Evolutionary conservation across 805 yeast species (phyloP).

Genomic region (Kodamaea laetipori): DNA sequence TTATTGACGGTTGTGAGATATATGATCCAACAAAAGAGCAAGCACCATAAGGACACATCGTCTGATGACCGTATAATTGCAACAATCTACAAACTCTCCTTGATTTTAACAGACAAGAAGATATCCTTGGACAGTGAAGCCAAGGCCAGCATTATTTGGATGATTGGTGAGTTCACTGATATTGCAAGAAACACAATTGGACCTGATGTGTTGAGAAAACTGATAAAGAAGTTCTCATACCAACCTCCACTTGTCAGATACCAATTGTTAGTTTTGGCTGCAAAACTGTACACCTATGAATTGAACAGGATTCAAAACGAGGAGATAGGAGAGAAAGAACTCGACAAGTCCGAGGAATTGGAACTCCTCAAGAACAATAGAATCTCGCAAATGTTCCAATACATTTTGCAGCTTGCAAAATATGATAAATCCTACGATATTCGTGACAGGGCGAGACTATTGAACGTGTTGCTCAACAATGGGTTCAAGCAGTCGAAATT

Average conservation of each 20-base stretch:
- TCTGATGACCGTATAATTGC: conserved; percentile 29
- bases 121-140: conserved; percentile 49
- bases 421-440: conserved; percentile 77
- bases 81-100: conserved; percentile 54
- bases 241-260: conserved; percentile 64
- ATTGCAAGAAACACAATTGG: conserved; percentile 47
- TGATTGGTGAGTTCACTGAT: conserved; percentile 76
- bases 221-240: conserved; percentile 53
- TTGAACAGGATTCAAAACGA: conserved; percentile 42
- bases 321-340: conserved; percentile 1
- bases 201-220: conserved; percentile 71
- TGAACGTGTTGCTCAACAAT: conserved; percentile 59
- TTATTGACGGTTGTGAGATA: conserved; percentile 71
- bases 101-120: conserved; percentile 26
- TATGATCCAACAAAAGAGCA: conserved; percentile 58
- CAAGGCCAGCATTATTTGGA: conserved; percentile 84
- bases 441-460: conserved; percentile 81
- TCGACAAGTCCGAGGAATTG: not conserved
- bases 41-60: not conserved
- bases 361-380: conserved; percentile 7
- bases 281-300: conserved; percentile 66
- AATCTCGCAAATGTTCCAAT: conserved; percentile 53
- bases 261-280: conserved; percentile 71
- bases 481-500: conserved; percentile 50
- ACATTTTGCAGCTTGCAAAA: conserved; percentile 62